Evolutionary conservation across 148 eudicot genomes (phyloP), one percentile per base, ranked within the genome.

Genomic region (Persicaria maculosa): DNA sequence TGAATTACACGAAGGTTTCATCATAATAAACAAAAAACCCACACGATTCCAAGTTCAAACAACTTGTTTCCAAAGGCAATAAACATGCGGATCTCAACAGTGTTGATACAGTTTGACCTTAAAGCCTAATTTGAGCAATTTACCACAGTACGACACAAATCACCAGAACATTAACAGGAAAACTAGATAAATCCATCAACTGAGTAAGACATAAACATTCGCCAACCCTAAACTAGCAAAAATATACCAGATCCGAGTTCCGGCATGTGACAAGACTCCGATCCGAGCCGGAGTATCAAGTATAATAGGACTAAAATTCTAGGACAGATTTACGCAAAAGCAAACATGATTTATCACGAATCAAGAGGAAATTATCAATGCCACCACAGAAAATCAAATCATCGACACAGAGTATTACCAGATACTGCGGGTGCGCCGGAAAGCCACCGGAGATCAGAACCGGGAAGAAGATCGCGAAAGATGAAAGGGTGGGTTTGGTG

Each of bases 201-300:
- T 12, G 31, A 31, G 43, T 12, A 0, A 31, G 40, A 31, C 40
- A 31, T 31, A 31, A 31, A 22, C 65, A 58, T 19, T 25, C 16
- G 25, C 11, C 44, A 25, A 14, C 4, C 44, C 68, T 31, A 62
- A 25, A 62, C 44, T 31, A 10, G 15, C 19, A 14, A 40, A 12
- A 40, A 65, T 19, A 36, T 46, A 40, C n/a, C 70, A 65, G 70
- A 65, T 65, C 70, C 15, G 20, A 65, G 70, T 65, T 65, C 45
- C 40, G 46, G 15, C 46, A 65, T 65, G 47, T 36, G 46, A 65
- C n/a, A 43, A 46, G 6, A 40, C 6, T 65, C 70, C 40, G 70
- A 65, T 65, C 70, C n/a, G n/a, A n/a, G n/a, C n/a, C n/a, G n/a
- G n/a, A n/a, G 19, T 43, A 40, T 45, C 46, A 65, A 5, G 47